Base-by-base conservation (phyloP, 1,284 basidiomycete species). In the Coriolopsis trogii region DNA sequence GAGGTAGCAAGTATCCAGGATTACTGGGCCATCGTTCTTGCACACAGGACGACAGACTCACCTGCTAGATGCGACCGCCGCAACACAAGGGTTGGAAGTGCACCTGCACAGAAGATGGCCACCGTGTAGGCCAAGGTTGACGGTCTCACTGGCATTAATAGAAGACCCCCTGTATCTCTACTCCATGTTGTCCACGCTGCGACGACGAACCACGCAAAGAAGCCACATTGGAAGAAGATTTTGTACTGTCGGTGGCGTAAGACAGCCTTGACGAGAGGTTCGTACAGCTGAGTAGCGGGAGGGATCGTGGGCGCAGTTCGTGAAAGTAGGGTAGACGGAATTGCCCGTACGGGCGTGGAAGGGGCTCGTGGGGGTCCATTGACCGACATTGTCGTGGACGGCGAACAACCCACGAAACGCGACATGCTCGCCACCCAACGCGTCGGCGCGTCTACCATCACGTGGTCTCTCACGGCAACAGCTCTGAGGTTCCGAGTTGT, bases 221-320 rank as follows among this genome's bases (percentile, higher is more conserved):
- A 58, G 0, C 72, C 73, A 37, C 84, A 82, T 26, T 73, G 72
- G 10, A 76, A 64, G 51, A 88, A 79, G 34, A 84, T 75, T 53
- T 69, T 71, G 60, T 74, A 74, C 23, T 76, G 67, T 46, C 85
- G 79, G 63, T 81, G 79, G 47, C 73, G 76, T 48, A 88, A 72
- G 9, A 82, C 71, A 6, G 72, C 65, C 61, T 82, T 85, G 4
- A 81, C 76, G 26, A 80, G 74, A 10, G 85, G 84, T 55, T 87
- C 82, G 60, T 81, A 88, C 1, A 72, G 67, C 58, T 80, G 74
- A 6, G 74, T 63, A 4, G 82, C 65, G 2, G 78, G 69, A 5
- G 80, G 79, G 10, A 84, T 67, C 8, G 72, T 66, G 0, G 77
- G 76, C 4, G 79, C 69, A 0, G 78, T 67, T 40, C 78, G 76